Conservation (phyloP, 345 rosid species). For the Brassica napus region Da-Ae NC_063443.1:15592501-15593000, state of each 20-base stretch:
- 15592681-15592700: not conserved
- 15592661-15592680: not conserved
- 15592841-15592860: conserved; percentile 66
- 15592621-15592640: not conserved
- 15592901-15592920: conserved; percentile 77
- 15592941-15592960: conserved; percentile 45
- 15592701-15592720: not conserved
- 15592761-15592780: conserved; percentile 69
- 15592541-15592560: not conserved
- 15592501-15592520: not conserved
- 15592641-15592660: not conserved
- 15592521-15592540: not conserved
- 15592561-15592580: conserved; percentile 13
- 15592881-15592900: conserved; percentile 66
- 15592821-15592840: conserved; percentile 38
- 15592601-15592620: conserved; percentile 12
- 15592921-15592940: conserved; percentile 58
- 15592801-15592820: conserved; percentile 31
- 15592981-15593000: conserved; percentile 63
- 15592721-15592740: conserved; percentile 47
- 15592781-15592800: conserved; percentile 39
- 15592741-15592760: conserved; percentile 70
- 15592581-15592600: conserved; percentile 5
- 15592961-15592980: conserved; percentile 47
- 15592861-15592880: conserved; percentile 70